Base-by-base conservation (phyloP, 2,329 filamentous ascomycete genomes). In the Alternaria longipes region DNA sequence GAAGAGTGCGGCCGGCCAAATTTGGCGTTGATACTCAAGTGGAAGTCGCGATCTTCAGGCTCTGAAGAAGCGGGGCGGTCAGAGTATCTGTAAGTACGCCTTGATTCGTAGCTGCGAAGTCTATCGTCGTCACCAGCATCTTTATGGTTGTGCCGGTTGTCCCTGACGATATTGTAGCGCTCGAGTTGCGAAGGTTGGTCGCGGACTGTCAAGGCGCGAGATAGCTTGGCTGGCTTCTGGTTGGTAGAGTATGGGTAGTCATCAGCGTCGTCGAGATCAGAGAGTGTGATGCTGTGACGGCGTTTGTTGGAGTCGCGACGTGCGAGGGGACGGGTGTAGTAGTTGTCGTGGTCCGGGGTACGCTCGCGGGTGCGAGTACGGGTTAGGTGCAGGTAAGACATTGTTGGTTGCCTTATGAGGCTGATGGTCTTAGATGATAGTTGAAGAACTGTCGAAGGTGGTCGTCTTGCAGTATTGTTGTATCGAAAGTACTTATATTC, bases 121-220 rank as follows among this genome's bases (percentile, higher is more conserved):
- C 32, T 53, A n/a, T 65, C 41, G 3, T 56, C 42, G 24, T 65
- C 64, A n/a, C 56, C 46, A 5, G 51, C 42, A 20, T 65, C 65
- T 18, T 61, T 44, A 3, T 56, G 56, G 14, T 47, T 51, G 20
- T 56, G 57, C 24, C 60, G 45, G 8, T 60, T 57, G 46, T 65
- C 63, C 18, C 65, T 69, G 69, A 71, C 75, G 64, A 77, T 64
- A 58, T 75, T 75, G 67, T 74, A 77, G 54, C 75, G 74, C 59
- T 76, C 72, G 18, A 75, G 64, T 49, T 70, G 67, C 50, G 64
- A 67, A 49, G 75, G 71, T 34, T 70, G 66, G 49, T 66, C 42
- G 55, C 69, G 73, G 41, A 72, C 60, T 41, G 71, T 71, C 11
- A 75, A 64, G 51, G 73, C 67, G 42, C 70, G 72, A 8, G 70